phyloP scores from a whole-genome alignment of 352 stramenopile species.

The Blastocystis sp. region DNA sequence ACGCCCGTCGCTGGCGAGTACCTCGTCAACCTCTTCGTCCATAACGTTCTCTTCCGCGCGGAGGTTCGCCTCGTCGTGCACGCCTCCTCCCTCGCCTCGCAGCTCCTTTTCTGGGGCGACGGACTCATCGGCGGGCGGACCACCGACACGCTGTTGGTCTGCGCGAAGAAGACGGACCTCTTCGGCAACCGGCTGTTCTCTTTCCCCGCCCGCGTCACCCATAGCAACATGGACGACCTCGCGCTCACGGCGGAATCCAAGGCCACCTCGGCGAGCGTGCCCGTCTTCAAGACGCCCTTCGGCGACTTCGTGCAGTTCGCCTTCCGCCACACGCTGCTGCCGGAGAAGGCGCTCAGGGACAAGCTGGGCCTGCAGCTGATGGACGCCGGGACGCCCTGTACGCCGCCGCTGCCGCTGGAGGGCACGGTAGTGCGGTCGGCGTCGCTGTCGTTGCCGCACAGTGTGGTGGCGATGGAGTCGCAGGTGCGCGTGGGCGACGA shows the following conservation, averaged over 20 bases:
- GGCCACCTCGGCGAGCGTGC: background rate
- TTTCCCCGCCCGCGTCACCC: background rate
- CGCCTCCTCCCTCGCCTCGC: too few species aligned
- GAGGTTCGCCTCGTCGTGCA: background rate
- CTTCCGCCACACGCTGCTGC: slow-evolving; percentile 22
- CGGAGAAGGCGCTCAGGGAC: background rate
- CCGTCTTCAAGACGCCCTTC: background rate
- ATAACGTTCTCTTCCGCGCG: background rate
- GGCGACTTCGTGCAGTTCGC: background rate
- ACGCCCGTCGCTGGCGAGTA: background rate
- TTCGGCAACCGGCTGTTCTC: slow-evolving; percentile 6
- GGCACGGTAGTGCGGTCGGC: background rate
- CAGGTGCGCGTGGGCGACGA: background rate
- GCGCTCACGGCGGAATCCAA: background rate
- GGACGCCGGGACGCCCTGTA: background rate
- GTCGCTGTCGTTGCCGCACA: background rate
- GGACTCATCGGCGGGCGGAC: background rate
- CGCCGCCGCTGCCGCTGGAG: background rate
- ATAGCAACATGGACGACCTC: background rate
- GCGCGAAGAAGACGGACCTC: background rate
- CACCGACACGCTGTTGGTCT: background rate
- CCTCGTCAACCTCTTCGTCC: background rate
- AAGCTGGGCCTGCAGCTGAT: slow-evolving; percentile 11
- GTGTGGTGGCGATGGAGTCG: background rate
- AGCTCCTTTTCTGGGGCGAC: background rate